Evolutionary conservation across 345 rosid genomes (phyloP).

Genomic region (Gynandropsis gynandra): DNA sequence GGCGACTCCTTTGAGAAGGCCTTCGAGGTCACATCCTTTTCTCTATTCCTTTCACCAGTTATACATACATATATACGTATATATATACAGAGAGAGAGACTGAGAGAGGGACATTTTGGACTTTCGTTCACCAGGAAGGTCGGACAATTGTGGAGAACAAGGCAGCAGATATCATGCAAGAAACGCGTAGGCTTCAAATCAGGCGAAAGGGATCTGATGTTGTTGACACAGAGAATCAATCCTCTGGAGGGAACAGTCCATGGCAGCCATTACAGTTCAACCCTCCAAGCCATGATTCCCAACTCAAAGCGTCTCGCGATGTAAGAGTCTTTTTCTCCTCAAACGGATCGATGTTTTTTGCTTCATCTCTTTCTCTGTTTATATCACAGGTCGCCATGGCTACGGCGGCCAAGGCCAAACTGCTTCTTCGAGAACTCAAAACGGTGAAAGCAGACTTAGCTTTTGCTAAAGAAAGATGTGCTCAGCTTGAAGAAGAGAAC

Average conservation of each 20-base stretch:
- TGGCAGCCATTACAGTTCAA: conserved; percentile 34
- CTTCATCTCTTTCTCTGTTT: conserved; percentile 10
- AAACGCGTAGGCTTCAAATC: conserved; percentile 54
- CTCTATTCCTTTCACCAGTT: not conserved
- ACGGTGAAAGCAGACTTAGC: conserved; percentile 77
- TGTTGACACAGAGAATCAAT: conserved; percentile 32
- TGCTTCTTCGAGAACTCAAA: conserved; percentile 86
- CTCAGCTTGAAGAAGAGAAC: conserved; percentile 92
- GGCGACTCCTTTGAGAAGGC: conserved; percentile 91
- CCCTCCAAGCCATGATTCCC: conserved; percentile 56
- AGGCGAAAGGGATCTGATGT: conserved; percentile 50
- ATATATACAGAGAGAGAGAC: not conserved
- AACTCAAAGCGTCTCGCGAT: conserved; percentile 99
- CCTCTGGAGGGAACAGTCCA: conserved; percentile 34
- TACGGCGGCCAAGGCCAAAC: conserved; percentile 94
- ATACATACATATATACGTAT: no score
- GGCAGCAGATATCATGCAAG: conserved; percentile 58
- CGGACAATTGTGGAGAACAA: conserved; percentile 68
- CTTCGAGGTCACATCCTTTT: conserved; percentile 38
- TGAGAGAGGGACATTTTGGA: not conserved
- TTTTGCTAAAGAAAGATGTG: conserved; percentile 73
- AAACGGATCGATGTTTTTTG: not conserved
- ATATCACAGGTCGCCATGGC: conserved; percentile 89
- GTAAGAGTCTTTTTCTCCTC: conserved; percentile 34
- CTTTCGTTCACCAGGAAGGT: conserved; percentile 50